A percentile compares a stretch with the other conserved stretches of the same genome.
phyloP scores from a whole-genome alignment of 202 grass and related monocot genomes.

The Dendrocalamus latiflorus region DNA sequence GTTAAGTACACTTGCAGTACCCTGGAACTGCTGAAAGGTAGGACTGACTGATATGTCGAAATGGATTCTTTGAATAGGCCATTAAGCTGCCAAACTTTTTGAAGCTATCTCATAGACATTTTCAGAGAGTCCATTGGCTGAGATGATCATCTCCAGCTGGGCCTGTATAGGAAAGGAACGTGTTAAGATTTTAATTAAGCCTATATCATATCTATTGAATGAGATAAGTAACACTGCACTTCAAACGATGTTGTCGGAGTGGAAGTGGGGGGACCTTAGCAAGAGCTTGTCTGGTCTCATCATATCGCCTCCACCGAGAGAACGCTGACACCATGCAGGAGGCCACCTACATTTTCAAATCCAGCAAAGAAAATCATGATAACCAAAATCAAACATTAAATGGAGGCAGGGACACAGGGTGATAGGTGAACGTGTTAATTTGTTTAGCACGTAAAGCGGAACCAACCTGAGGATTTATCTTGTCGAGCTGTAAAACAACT shows the following conservation, averaged over 20 bases:
- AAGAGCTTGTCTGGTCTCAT: constrained; percentile 74
- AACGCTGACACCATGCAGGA: constrained; percentile 93
- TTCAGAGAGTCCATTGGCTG: constrained; percentile 81
- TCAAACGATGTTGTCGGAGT: too few relatives aligned
- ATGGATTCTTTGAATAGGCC: background rate
- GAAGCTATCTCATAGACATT: constrained; percentile 95
- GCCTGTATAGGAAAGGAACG: constrained; percentile 32
- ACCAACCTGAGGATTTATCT: constrained; percentile 90
- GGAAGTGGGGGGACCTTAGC: too few relatives aligned
- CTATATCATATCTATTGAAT: background rate
- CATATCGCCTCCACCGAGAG: constrained; percentile 84
- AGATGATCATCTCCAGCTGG: constrained; percentile 86
- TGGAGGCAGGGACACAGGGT: background rate
- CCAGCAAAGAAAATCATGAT: background rate
- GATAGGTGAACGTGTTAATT: background rate
- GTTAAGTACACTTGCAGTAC: background rate
- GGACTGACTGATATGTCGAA: background rate
- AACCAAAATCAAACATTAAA: background rate
- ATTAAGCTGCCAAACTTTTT: constrained; percentile 77
- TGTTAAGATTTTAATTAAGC: background rate
- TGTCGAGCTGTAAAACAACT: constrained; percentile 84
- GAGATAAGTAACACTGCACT: background rate
- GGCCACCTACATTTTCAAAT: constrained; percentile 58
- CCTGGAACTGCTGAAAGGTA: background rate
- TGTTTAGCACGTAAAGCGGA: background rate